A percentile compares a stretch with the other conserved stretches of the same genome.
Conservation (phyloP, 306 rosid genomes). For the Prinsepia uniflora region DNA sequence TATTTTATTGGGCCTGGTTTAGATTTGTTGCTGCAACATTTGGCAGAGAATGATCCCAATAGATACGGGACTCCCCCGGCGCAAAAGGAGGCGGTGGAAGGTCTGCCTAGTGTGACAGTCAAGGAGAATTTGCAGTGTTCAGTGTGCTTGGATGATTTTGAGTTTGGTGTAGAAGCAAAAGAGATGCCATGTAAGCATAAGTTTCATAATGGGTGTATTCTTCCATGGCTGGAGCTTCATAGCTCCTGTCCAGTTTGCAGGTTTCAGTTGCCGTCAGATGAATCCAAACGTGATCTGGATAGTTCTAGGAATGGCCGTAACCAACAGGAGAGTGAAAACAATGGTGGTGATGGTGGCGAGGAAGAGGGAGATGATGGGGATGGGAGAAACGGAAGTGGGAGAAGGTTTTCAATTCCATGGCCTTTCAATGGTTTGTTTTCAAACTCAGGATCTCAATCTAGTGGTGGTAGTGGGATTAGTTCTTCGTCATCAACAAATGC, state of each 20-base stretch:
- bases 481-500: conserved; percentile 36
- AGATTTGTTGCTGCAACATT: conserved; percentile 67
- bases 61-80: conserved; percentile 80
- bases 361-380: conserved; percentile 31
- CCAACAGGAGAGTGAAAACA: conserved; percentile 32
- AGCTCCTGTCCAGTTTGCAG: conserved; percentile 85
- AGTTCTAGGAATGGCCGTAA: conserved; percentile 32
- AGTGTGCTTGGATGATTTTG: conserved; percentile 78
- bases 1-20: conserved; percentile 70
- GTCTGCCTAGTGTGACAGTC: conserved; percentile 50
- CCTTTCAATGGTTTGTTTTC: conserved; percentile 67
- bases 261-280: conserved; percentile 58
- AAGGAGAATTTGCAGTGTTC: conserved; percentile 58
- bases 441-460: conserved; percentile 34
- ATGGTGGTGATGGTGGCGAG: conserved; percentile 16
- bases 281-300: conserved; percentile 47
- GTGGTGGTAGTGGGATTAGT: conserved; percentile 32
- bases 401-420: conserved; percentile 75
- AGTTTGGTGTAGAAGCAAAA: conserved; percentile 58
- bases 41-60: conserved; percentile 82
- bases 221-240: conserved; percentile 84
- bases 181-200: conserved; percentile 87
- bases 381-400: conserved; percentile 44
- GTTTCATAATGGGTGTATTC: conserved; percentile 60
- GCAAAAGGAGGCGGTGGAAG: conserved; percentile 60